Percentiles rank a stretch among this genome's conserved stretches.
Conservation (phyloP, 139 green algal genomes). For the Marvania coccoides region DNA sequence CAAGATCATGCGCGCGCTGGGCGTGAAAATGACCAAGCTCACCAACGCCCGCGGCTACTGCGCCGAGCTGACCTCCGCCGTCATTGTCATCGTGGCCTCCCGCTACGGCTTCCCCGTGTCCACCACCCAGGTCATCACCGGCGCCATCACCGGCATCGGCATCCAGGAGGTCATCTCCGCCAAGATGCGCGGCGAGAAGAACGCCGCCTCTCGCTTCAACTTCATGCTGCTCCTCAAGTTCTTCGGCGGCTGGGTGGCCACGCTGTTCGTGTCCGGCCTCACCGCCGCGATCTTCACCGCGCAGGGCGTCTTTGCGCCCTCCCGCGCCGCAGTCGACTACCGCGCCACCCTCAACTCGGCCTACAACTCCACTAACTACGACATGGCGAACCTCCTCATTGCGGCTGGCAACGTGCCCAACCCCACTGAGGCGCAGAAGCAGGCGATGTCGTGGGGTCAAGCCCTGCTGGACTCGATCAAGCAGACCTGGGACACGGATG, state of each 20-base stretch:
- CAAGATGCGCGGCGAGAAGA: background rate
- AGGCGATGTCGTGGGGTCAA: background rate
- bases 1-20: slow-evolving; percentile 59
- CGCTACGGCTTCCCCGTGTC: slow-evolving; percentile 57
- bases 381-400: background rate
- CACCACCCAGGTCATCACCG: slow-evolving; percentile 61
- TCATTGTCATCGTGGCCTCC: slow-evolving; percentile 50
- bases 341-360: background rate
- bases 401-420: background rate
- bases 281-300: slow-evolving; percentile 26
- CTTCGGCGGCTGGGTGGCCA: slow-evolving; percentile 18
- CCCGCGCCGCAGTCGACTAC: background rate
- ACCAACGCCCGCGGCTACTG: slow-evolving; percentile 54
- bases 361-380: slow-evolving; percentile 5
- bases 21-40: slow-evolving; percentile 51
- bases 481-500: background rate
- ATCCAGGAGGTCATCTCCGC: slow-evolving; percentile 36
- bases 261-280: slow-evolving; percentile 14
- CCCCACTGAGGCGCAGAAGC: background rate
- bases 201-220: slow-evolving; percentile 30
- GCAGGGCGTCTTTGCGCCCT: slow-evolving; percentile 19
- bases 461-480: background rate
- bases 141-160: slow-evolving; percentile 44
- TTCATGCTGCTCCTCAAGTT: slow-evolving; percentile 29
- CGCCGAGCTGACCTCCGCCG: slow-evolving; percentile 50